Evolutionary conservation across 1,284 basidiomycete species (phyloP).

Genomic region (Cutaneotrichosporon arboriforme): DNA sequence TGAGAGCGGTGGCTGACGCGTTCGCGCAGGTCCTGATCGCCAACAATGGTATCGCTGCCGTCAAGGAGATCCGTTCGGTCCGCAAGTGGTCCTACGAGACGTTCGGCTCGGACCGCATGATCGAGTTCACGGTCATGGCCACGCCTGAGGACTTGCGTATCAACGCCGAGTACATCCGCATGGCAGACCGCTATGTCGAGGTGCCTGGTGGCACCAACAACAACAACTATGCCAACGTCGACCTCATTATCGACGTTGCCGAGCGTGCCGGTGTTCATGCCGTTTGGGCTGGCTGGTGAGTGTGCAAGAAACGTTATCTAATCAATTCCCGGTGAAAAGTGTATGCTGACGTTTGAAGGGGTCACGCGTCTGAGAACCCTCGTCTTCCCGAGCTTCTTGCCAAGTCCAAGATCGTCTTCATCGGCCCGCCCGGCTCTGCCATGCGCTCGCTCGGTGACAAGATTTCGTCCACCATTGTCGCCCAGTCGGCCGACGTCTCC

Average conservation of each 20-base stretch:
- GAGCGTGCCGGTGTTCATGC: constrained; percentile 97
- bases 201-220: constrained; percentile 98
- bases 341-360: constrained; percentile 49
- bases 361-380: constrained; percentile 98
- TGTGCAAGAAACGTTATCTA: constrained; percentile 10
- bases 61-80: constrained; percentile 98
- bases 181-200: constrained; percentile 99
- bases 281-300: constrained; percentile 96
- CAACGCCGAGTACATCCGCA: constrained; percentile 99
- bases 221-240: constrained; percentile 99
- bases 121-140: constrained; percentile 99
- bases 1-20: background rate
- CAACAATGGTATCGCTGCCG: constrained; percentile 97
- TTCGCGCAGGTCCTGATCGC: constrained; percentile 79
- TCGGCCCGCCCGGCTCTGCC: constrained; percentile 95
- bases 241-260: constrained; percentile 97
- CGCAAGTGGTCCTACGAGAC: constrained; percentile 99
- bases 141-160: constrained; percentile 94
- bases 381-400: constrained; percentile 91
- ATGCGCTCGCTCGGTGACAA: constrained; percentile 99
- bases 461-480: constrained; percentile 98
- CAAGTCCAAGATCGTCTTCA: constrained; percentile 95
- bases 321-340: constrained; percentile 1
- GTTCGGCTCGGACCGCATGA: constrained; percentile 89
- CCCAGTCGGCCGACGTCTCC: constrained; percentile 94